Conservation (phyloP, 2,329 filamentous ascomycete species). For the Epichloe typhina region DNA sequence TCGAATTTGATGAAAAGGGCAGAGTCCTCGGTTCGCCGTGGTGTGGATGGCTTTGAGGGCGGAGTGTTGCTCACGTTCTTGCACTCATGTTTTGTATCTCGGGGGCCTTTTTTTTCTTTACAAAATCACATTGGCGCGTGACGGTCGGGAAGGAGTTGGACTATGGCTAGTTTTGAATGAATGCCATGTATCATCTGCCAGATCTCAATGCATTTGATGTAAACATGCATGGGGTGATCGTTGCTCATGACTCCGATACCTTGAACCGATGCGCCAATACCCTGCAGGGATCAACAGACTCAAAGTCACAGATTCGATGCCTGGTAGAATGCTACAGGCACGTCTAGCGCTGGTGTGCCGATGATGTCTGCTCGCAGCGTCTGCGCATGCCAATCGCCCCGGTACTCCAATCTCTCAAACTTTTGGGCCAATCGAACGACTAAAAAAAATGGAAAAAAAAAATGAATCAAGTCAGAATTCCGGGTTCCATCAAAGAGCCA, state of each 20-base stretch:
- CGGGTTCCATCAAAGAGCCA: not conserved
- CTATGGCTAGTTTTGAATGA: no score
- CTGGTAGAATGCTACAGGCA: slow-evolving; percentile 24
- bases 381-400: slow-evolving; percentile 29
- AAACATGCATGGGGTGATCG: no score
- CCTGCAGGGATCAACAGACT: no score
- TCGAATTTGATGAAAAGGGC: slow-evolving; percentile 47
- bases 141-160: no score
- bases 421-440: slow-evolving; percentile 40
- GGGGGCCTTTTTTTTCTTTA: not conserved
- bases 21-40: slow-evolving; percentile 47
- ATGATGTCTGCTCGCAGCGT: slow-evolving; percentile 28
- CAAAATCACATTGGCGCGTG: no score
- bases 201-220: no score
- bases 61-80: not conserved
- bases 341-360: slow-evolving; percentile 25
- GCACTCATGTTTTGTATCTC: not conserved
- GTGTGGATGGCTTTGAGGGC: slow-evolving; percentile 22
- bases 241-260: no score
- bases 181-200: no score
- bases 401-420: slow-evolving; percentile 40
- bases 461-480: no score
- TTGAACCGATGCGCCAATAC: no score
- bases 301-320: not conserved
- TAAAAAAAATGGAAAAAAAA: slow-evolving; percentile 9